Base-by-base conservation (phyloP, 148 eudicot species). In the Bassia scoparia region DNA sequence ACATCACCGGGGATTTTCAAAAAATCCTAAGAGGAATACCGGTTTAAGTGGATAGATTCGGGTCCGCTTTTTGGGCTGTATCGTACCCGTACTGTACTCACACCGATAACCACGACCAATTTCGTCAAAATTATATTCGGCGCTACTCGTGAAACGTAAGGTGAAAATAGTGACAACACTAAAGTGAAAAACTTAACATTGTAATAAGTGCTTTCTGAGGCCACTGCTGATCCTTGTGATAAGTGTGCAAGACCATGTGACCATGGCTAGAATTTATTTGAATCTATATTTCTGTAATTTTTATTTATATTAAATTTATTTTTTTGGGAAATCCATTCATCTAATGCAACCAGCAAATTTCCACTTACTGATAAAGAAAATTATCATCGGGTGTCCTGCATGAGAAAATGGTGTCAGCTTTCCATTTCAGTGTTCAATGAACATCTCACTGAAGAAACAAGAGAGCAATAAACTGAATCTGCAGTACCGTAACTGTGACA, bases 341-440 rank as follows among this genome's bases (percentile, higher is more conserved):
- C 41, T 58, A 69, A 53, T 33, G 78, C 37, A 59, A 17, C 50
- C 0, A 48, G 38, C 64, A 30, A 44, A n/a, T 48, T 79, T 16
- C 11, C 72, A 58, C 41, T 77, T 65, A 70, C 44, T 58, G 53
- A 70, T 80, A 35, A 87, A 95, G 98, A 95, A 91, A 89, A 61
- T 95, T 78, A 79, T 88, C 41, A 85, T 89, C 69, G 98, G 98
- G 70, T 89, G 96, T 53, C 69, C 88, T 44, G 90, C 87, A 20
- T n/a, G 98, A 95, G 77, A 95, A 82, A 79, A 95, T 95, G 17
- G 97, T 95, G 31, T 89, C 98, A 49, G 97, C 97, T 58, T 87
- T 85, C 79, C 89, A 91, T 84, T n/a, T 73, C 76, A 71, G 93
- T 91, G 16, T 79, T 78, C 26, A 85, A 86, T 82, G 98, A 91